Evolutionary conservation across 768 basidiomycete genomes (phyloP).

Genomic region (Pisolithus orientalis): DNA sequence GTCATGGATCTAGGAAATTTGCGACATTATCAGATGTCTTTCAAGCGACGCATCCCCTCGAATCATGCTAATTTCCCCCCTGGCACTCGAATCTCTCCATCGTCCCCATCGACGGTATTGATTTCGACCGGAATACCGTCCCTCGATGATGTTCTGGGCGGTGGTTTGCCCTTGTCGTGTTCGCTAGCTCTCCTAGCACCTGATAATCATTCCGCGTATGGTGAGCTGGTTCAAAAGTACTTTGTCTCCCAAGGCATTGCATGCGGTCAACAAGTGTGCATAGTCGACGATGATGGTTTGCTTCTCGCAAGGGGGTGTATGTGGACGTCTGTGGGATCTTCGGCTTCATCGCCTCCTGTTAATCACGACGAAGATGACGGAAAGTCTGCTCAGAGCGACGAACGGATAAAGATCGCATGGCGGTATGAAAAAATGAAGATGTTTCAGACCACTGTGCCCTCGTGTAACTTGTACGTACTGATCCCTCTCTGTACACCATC

Average conservation of each 20-base stretch:
- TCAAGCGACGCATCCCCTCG: constrained; percentile 57
- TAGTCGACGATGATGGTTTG: constrained; percentile 55
- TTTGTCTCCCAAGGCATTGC: constrained; percentile 85
- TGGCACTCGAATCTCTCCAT: constrained; percentile 56
- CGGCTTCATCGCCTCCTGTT: constrained; percentile 8
- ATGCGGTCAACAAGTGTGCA: constrained; percentile 57
- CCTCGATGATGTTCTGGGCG: constrained; percentile 91
- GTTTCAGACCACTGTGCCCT: constrained; percentile 78
- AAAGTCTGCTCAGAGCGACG: constrained; percentile 33
- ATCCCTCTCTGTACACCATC: constrained; percentile 5
- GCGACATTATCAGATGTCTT: constrained; percentile 40
- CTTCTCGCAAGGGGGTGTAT: constrained; percentile 68
- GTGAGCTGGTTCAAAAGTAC: constrained; percentile 80
- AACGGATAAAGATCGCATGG: constrained; percentile 94
- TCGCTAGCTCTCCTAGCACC: constrained; percentile 71
- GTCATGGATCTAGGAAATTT: too few relatives aligned
- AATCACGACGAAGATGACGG: constrained; percentile 31
- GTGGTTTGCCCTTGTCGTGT: constrained; percentile 81
- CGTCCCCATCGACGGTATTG: constrained; percentile 48
- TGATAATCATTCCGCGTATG: constrained; percentile 82
- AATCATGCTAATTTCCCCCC: constrained; percentile 37
- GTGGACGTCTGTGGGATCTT: constrained; percentile 52
- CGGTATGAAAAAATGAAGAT: constrained; percentile 91
- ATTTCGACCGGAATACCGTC: constrained; percentile 88
- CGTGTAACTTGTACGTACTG: constrained; percentile 43